Base-by-base conservation (phyloP, 1,284 basidiomycete species). In the Hypsizygus ulmarius region DNA sequence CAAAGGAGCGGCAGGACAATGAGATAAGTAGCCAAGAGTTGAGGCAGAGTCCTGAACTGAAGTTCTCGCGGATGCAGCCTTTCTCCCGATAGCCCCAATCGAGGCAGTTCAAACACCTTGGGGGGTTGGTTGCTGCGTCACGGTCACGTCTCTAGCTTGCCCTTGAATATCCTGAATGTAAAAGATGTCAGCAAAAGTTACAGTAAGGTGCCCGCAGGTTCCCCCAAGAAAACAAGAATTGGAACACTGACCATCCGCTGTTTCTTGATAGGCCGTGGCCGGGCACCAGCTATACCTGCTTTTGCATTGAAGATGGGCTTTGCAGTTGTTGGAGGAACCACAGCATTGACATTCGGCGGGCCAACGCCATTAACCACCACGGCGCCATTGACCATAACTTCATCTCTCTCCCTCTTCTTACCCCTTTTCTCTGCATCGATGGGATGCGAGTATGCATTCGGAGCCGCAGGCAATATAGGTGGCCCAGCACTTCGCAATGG, bases 261-360 rank as follows among this genome's bases (percentile, higher is more conserved):
- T 66, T 86, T 89, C 75, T 90, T 90, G 40, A 84, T 60, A 34
- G 87, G 86, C 55, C 87, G 72, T 21, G 86, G 84, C 50, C 82
- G 73, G 12, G 74, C 77, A 41, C 74, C 77, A 11, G 68, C 71
- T 47, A 68, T 66, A 19, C 82, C 81, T 18, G 83, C 77, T 60
- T 79, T 81, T 12, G 78, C 75, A 52, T 75, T 73, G 15, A 72
- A 51, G 33, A 72, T 59, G 27, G 66, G 54, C 53, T 64, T 64
- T 43, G 64, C 51, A 5, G 48, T 56, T 18, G 42, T 29, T 34
- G 35, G 40, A 45, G 48, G 19, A 39, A 52, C 43, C 5, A 34
- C 45, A 14, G 53, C 57, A 40, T 61, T 57, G 14, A 60, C 61
- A 49, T 64, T 63, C 37, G 53, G 54, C 40, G 53, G 52, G 14